Evolutionary conservation across 2,329 filamentous ascomycete species (phyloP).

Genomic region (Nakataea oryzae): DNA sequence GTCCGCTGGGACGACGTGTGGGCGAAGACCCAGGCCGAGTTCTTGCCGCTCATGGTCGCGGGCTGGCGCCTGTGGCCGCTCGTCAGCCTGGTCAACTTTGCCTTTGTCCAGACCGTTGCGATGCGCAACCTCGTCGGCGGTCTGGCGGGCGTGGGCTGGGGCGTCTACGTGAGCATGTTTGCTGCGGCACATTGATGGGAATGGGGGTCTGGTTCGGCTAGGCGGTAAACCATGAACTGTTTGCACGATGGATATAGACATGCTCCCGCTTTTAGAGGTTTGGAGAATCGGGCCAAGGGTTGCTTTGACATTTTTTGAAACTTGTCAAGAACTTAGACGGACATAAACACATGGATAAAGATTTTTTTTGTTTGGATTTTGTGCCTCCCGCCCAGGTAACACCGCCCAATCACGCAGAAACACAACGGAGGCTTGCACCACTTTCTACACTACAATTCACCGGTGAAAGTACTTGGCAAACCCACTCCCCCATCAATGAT

Average conservation of each 20-base stretch:
- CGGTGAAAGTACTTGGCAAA: background rate
- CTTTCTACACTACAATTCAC: background rate
- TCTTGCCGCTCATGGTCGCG: conserved; percentile 54
- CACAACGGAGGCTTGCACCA: background rate
- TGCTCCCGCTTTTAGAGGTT: too few relatives aligned
- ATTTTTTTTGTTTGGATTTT: too few relatives aligned
- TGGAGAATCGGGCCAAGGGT: background rate
- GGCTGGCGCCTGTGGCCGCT: conserved; percentile 63
- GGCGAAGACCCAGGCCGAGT: conserved; percentile 38
- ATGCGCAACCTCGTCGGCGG: conserved; percentile 55
- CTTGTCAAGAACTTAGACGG: background rate
- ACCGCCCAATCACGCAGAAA: background rate
- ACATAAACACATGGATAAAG: background rate
- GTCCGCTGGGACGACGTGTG: conserved; percentile 36
- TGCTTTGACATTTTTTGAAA: too few relatives aligned
- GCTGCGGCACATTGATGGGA: conserved; percentile 18
- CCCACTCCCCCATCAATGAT: conserved; percentile 15
- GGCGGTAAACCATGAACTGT: too few relatives aligned
- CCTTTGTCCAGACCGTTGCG: conserved; percentile 52
- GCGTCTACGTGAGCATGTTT: conserved; percentile 57
- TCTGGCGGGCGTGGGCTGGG: conserved; percentile 60
- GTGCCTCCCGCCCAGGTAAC: too few relatives aligned
- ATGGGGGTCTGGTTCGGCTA: too few relatives aligned
- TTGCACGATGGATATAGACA: too few relatives aligned
- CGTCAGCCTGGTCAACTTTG: conserved; percentile 58